Evolutionary conservation across 2,329 filamentous ascomycete genomes (phyloP).

Genomic region (Didymella arachidicola): DNA sequence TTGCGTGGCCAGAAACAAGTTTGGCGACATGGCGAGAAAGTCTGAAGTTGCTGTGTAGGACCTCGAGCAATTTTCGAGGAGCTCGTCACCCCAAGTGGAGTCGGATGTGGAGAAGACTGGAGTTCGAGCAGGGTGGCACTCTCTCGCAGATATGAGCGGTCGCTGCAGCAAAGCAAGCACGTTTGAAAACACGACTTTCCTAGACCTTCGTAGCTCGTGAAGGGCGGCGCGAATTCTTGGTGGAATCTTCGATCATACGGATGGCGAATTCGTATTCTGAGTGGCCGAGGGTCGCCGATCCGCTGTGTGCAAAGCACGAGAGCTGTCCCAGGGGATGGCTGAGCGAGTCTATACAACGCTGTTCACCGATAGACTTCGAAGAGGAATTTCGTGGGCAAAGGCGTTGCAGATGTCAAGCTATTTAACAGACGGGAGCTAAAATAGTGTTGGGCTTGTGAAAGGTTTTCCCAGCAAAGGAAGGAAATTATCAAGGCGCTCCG

Average conservation of each 20-base stretch:
- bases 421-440: slow-evolving; percentile 46
- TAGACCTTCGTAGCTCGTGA: slow-evolving; percentile 12
- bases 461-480: slow-evolving; percentile 36
- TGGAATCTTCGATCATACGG: slow-evolving; percentile 22
- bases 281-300: slow-evolving; percentile 33
- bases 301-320: slow-evolving; percentile 43
- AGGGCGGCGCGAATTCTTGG: slow-evolving; percentile 23
- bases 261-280: slow-evolving; percentile 21
- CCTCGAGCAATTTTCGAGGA: slow-evolving; percentile 8
- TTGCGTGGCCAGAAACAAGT: slow-evolving; percentile 60
- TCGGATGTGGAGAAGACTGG: slow-evolving; percentile 14
- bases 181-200: slow-evolving; percentile 20
- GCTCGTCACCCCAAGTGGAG: slow-evolving; percentile 12
- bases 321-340: slow-evolving; percentile 31
- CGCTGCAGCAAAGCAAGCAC: slow-evolving; percentile 23
- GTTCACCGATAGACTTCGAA: slow-evolving; percentile 24
- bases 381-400: slow-evolving; percentile 27
- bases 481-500: slow-evolving; percentile 34
- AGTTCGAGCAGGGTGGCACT: slow-evolving; percentile 15
- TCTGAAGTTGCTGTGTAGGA: slow-evolving; percentile 6
- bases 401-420: slow-evolving; percentile 28
- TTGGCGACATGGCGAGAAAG: slow-evolving; percentile 56
- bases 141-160: slow-evolving; percentile 9
- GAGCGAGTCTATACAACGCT: slow-evolving; percentile 26
- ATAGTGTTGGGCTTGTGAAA: slow-evolving; percentile 38